Percentiles rank a stretch among this genome's conserved stretches.
Conservation (phyloP, 2,329 filamentous ascomycete species). For the Anisogramma anomala region DNA sequence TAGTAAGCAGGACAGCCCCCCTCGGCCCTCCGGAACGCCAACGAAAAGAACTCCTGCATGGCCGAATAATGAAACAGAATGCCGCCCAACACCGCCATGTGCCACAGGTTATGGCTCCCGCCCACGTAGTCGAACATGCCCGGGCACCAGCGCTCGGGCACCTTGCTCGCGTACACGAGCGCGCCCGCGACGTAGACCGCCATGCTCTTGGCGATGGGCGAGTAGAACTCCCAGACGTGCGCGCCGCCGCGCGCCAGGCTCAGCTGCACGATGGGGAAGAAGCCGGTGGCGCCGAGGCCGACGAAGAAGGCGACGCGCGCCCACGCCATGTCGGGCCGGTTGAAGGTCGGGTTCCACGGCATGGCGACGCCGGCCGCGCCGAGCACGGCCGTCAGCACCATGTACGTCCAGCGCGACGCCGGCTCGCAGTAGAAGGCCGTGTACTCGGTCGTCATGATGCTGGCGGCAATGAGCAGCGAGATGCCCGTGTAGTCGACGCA, state of each 20-base stretch:
- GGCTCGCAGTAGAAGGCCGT: conserved; percentile 98
- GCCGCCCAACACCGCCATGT: conserved; percentile 82
- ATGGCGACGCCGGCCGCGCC: conserved; percentile 81
- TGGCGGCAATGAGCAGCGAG: conserved; percentile 84
- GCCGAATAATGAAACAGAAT: conserved; percentile 96
- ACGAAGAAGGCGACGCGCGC: conserved; percentile 85
- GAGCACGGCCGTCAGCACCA: conserved; percentile 66
- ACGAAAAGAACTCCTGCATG: conserved; percentile 88
- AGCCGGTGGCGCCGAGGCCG: conserved; percentile 74
- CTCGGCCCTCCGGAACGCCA: conserved; percentile 58
- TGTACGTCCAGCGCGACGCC: conserved; percentile 73
- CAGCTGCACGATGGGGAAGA: conserved; percentile 79
- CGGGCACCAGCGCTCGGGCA: conserved; percentile 86
- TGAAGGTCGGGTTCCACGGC: conserved; percentile 94
- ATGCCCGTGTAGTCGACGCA: conserved; percentile 99
- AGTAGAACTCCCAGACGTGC: conserved; percentile 84
- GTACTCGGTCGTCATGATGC: conserved; percentile 97
- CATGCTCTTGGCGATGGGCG: conserved; percentile 73
- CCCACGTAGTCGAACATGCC: conserved; percentile 93
- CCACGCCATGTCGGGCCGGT: conserved; percentile 86
- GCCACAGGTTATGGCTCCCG: conserved; percentile 95
- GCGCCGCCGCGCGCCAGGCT: conserved; percentile 62
- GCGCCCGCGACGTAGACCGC: conserved; percentile 79
- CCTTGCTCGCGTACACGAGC: conserved; percentile 77
- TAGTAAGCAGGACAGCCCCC: conserved; percentile 45